Base-by-base conservation (phyloP, 768 basidiomycete species). In the Pholiota molesta region DNA sequence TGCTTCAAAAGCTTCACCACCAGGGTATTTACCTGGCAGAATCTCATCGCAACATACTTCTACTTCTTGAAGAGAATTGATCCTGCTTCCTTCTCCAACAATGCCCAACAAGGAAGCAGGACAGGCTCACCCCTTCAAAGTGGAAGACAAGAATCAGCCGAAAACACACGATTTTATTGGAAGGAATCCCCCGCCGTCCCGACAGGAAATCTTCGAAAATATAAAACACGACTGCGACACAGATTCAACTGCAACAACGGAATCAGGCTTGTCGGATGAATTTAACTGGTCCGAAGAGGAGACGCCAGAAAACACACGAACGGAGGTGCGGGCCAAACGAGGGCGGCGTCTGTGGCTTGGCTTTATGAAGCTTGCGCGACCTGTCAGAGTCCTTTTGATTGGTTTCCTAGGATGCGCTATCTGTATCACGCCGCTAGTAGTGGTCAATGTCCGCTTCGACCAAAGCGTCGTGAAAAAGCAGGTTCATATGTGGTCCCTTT, bases 221-320 rank as follows among this genome's bases (percentile, higher is more conserved):
- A 35, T 58, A 64, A 59, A 59, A n/a, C 11, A 33, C 53, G 57
- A 64, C 16, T 52, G 63, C 14, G 63, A 65, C 21, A 73, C 74
- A 7, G 79, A 80, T 52, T 75, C 79, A 10, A 81, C 80, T 57
- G 77, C 77, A 21, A 79, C 84, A n/a, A 81, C 77, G 28, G 42
- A 28, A 16, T 88, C 88, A 13, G 83, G 86, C 65, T 80, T 84
- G 3, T 83, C 82, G 10, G 89, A 90, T 68, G 87, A 91, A 66
- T 91, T 92, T 65, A 81, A 91, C 76, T 90, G 89, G 89, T 87
- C 90, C 58, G 82, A 86, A 55, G 86, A 84, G 52, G 84, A 87
- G 14, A 80, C 81, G 23, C 73, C 71, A 11, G 68, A 72, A 59
- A 71, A 16, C 69, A 69, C 5, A 69, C 68, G 19, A 71, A 70